These are phyloP conservation scores for Cytospora schulzeri DNA, from an alignment of 2,329 filamentous ascomycete genomes.

Conservation along the genomic window DNA sequence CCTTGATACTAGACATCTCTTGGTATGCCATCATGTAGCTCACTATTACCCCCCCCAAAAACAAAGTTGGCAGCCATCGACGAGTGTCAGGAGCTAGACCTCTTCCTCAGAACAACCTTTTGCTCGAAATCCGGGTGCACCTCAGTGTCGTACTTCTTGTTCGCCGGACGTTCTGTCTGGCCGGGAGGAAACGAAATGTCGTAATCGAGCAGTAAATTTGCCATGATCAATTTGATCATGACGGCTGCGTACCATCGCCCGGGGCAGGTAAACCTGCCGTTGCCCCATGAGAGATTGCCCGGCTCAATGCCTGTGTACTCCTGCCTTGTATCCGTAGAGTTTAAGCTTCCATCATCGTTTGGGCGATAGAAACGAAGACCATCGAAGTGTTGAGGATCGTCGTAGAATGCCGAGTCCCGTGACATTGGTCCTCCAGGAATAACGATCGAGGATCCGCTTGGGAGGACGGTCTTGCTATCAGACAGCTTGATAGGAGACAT, in stretches of 20 bases:
- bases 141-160: background rate
- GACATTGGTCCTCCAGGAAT: background rate
- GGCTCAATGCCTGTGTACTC: background rate
- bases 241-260: background rate
- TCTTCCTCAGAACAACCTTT: background rate
- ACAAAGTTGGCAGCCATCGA: no score
- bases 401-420: background rate
- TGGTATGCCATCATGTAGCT: no score
- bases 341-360: background rate
- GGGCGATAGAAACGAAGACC: background rate
- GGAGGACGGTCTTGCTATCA: background rate
- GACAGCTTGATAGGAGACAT: background rate
- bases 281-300: background rate
- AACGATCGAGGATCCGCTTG: background rate
- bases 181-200: conserved; percentile 5
- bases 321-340: background rate
- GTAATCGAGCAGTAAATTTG: background rate
- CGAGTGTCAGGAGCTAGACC: background rate
- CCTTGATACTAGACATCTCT: no score
- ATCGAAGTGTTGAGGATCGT: background rate
- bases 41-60: no score
- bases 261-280: background rate
- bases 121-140: background rate
- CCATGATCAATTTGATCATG: background rate
- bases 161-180: background rate